Evolutionary conservation across 805 yeast species (phyloP).

Genomic region (Cyberlindnera petersonii): DNA sequence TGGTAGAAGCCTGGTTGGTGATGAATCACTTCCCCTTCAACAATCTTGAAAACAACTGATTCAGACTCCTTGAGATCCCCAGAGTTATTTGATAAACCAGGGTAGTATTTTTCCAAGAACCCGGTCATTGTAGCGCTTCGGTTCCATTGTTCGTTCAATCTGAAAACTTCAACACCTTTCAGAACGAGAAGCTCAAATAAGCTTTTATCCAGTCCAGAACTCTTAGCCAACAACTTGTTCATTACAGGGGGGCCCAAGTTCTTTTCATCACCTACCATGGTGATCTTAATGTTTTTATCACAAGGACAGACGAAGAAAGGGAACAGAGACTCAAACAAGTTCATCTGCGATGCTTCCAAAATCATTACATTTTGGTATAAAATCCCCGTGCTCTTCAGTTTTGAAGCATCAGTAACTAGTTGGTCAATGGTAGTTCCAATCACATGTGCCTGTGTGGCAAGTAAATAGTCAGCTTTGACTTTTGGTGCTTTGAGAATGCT

Average conservation of each 20-base stretch:
- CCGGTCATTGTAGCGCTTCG: not conserved
- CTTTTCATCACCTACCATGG: slow-evolving; percentile 34
- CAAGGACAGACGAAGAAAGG: slow-evolving; percentile 24
- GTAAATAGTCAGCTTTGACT: slow-evolving; percentile 21
- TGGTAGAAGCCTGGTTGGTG: slow-evolving; percentile 28
- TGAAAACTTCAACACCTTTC: slow-evolving; percentile 15
- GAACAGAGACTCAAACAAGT: slow-evolving; percentile 31
- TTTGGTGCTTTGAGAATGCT: slow-evolving; percentile 18
- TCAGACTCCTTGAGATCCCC: not conserved
- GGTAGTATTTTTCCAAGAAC: slow-evolving; percentile 2
- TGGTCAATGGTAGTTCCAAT: slow-evolving; percentile 27
- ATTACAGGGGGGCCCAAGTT: slow-evolving; percentile 25
- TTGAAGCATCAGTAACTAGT: slow-evolving; percentile 11
- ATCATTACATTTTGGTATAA: slow-evolving; percentile 31
- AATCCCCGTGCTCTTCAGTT: slow-evolving; percentile 1
- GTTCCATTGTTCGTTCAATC: not conserved
- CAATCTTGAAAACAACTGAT: slow-evolving; percentile 31
- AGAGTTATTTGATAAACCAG: not conserved
- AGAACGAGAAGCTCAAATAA: slow-evolving; percentile 26
- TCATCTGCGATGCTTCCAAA: slow-evolving; percentile 32
- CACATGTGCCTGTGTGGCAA: slow-evolving; percentile 28
- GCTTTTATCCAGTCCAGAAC: slow-evolving; percentile 22
- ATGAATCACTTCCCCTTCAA: slow-evolving; percentile 32
- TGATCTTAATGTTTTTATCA: slow-evolving; percentile 24
- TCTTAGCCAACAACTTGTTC: slow-evolving; percentile 13